Percentiles rank a stretch among this genome's conserved stretches.
phyloP scores from a whole-genome alignment of 2,329 filamentous ascomycete genomes.

The Orbilia quercus region DNA sequence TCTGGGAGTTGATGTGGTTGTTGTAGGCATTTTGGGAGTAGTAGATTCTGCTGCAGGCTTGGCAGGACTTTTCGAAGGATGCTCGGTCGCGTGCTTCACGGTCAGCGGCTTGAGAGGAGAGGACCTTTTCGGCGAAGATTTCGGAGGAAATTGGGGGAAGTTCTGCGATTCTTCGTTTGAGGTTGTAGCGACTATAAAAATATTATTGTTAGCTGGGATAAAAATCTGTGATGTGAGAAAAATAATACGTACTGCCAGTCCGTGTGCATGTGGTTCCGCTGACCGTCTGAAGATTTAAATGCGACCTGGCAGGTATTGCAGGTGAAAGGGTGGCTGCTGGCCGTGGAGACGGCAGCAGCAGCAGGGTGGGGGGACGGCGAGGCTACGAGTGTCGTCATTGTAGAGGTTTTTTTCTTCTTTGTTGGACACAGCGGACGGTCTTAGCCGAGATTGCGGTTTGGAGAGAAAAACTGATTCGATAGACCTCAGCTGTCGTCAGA shows the following conservation, averaged over 20 bases:
- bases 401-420: not conserved
- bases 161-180: constrained; percentile 91
- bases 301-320: constrained; percentile 99
- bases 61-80: constrained; percentile 84
- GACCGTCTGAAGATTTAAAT: constrained; percentile 91
- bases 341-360: constrained; percentile 21
- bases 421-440: not conserved
- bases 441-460: not conserved
- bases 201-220: constrained; percentile 29
- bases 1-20: constrained; percentile 90
- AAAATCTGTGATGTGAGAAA: constrained; percentile 17
- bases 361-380: constrained; percentile 37
- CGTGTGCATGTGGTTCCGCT: constrained; percentile 95
- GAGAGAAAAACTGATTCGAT: not conserved
- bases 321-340: constrained; percentile 81
- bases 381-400: constrained; percentile 53
- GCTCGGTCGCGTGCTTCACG: constrained; percentile 87
- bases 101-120: constrained; percentile 86
- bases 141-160: constrained; percentile 91
- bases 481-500: not conserved
- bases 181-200: constrained; percentile 81
- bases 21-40: constrained; percentile 95
- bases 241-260: constrained; percentile 87
- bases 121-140: constrained; percentile 92
- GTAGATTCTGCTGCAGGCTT: constrained; percentile 88